Percentiles rank a stretch among this genome's conserved stretches.
Conservation (phyloP, 2,329 filamentous ascomycete species). For the Apiospora rasikravindrae region DNA sequence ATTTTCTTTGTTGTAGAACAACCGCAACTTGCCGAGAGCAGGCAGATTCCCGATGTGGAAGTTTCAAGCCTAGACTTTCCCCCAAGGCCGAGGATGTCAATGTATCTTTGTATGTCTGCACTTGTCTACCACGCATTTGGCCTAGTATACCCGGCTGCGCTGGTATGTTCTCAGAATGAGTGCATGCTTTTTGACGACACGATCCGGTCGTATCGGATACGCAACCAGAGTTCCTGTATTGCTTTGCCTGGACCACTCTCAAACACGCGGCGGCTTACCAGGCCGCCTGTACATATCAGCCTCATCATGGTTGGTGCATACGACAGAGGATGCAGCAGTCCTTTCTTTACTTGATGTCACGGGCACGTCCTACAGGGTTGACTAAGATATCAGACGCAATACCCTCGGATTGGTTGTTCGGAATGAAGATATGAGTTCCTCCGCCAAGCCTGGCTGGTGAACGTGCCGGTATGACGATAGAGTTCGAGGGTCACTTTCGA, state of each 20-base stretch:
- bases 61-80: background rate
- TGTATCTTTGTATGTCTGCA: background rate
- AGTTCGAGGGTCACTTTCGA: conserved; percentile 2
- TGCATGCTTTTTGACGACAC: background rate
- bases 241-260: conserved; percentile 10
- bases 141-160: conserved; percentile 1
- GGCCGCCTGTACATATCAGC: background rate
- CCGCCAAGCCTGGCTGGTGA: background rate
- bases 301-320: background rate
- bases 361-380: background rate
- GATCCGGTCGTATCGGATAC: background rate
- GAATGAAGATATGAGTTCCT: background rate
- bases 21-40: conserved; percentile 6
- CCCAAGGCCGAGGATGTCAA: background rate
- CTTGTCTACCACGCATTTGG: background rate
- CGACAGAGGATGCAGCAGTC: background rate
- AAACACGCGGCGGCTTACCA: conserved; percentile 1
- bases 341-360: background rate
- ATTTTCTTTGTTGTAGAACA: background rate
- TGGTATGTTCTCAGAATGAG: background rate
- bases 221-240: background rate
- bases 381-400: background rate
- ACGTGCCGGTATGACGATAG: background rate
- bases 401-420: background rate
- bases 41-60: background rate